A percentile compares a stretch with the other conserved stretches of the same genome.
phyloP scores from a whole-genome alignment of 1,284 basidiomycete species.

The Ustanciosporium gigantosporum region DNA sequence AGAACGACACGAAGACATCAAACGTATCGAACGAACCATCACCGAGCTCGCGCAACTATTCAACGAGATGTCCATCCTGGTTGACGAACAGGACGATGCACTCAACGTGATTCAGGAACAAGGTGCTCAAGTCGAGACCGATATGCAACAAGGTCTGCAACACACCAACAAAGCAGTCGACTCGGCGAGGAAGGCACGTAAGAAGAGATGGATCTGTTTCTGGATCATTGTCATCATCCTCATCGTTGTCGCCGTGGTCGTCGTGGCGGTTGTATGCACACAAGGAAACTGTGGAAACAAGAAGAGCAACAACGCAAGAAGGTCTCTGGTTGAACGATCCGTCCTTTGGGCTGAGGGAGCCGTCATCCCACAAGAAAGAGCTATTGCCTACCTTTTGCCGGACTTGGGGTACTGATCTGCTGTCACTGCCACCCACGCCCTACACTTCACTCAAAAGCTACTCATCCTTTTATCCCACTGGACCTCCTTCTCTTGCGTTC shows the following conservation, averaged over 20 bases:
- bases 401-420: conserved; percentile 4
- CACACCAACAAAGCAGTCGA: conserved; percentile 69
- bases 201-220: conserved; percentile 65
- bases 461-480: background rate
- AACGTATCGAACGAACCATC: conserved; percentile 82
- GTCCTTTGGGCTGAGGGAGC: conserved; percentile 7
- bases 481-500: background rate
- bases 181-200: conserved; percentile 76
- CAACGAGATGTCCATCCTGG: conserved; percentile 67
- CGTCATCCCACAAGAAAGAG: conserved; percentile 12
- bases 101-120: conserved; percentile 55
- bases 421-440: background rate
- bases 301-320: conserved; percentile 3
- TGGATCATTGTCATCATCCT: conserved; percentile 51
- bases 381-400: conserved; percentile 14
- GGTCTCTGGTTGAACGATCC: conserved; percentile 10
- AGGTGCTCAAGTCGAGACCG: conserved; percentile 51
- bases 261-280: conserved; percentile 46
- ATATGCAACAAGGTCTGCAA: conserved; percentile 64
- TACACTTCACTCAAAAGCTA: background rate
- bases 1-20: conserved; percentile 83
- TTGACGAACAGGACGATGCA: conserved; percentile 59
- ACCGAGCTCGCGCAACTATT: conserved; percentile 86
- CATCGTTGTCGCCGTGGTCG: conserved; percentile 44
- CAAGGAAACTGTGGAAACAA: conserved; percentile 16